Evolutionary conservation across 768 basidiomycete species (phyloP).

Genomic region (Scleroderma bovista): DNA sequence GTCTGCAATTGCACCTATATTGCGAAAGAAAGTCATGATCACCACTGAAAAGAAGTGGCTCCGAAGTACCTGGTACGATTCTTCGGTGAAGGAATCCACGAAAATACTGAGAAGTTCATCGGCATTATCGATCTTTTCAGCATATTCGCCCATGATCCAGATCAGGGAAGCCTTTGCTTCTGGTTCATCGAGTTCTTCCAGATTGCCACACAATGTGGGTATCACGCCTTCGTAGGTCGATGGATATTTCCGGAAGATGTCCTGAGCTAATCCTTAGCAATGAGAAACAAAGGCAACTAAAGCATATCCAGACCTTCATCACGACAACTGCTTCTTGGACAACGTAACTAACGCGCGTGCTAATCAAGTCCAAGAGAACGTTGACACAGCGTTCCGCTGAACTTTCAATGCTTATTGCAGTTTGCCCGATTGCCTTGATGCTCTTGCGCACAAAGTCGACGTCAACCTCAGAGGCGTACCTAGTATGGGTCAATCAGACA

Average conservation of each 20-base stretch:
- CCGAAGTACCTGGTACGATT: constrained; percentile 72
- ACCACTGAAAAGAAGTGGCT: not conserved
- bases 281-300: not conserved
- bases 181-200: constrained; percentile 96
- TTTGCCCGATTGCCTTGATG: constrained; percentile 93
- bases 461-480: constrained; percentile 95
- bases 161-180: constrained; percentile 97
- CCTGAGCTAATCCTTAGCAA: constrained; percentile 40
- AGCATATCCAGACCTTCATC: constrained; percentile 70
- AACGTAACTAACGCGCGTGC: constrained; percentile 91
- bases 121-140: constrained; percentile 95
- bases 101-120: constrained; percentile 88
- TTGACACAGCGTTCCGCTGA: constrained; percentile 94
- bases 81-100: constrained; percentile 90
- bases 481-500: constrained; percentile 25
- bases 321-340: constrained; percentile 98
- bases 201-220: constrained; percentile 87
- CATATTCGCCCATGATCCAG: constrained; percentile 99
- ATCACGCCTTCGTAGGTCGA: constrained; percentile 96
- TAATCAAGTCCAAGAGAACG: constrained; percentile 88
- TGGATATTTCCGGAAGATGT: constrained; percentile 97
- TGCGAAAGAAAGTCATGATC: not conserved
- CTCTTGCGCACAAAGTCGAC: constrained; percentile 96
- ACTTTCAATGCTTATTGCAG: constrained; percentile 90
- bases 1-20: constrained; percentile 68